Conservation (phyloP, 2,329 filamentous ascomycete species). For the Rhytidhysteron rufulum region DNA sequence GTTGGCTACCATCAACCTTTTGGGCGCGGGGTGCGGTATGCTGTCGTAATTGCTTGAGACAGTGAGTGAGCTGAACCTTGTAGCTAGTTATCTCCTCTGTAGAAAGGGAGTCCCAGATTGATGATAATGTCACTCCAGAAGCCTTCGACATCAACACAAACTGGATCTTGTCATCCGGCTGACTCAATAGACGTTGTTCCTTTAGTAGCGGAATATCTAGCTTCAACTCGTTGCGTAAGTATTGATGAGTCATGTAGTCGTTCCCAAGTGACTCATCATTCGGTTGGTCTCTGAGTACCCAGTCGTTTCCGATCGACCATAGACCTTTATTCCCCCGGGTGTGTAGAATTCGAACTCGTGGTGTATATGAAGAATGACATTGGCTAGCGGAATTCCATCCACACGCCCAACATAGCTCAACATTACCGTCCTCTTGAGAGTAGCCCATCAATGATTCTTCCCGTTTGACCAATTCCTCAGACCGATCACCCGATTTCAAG, state of each 20-base stretch:
- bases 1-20: slow-evolving; percentile 8
- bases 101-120: slow-evolving; percentile 5
- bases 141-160: not conserved
- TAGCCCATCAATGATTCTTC: not conserved
- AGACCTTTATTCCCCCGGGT: not conserved
- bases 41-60: slow-evolving; percentile 8
- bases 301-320: not conserved
- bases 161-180: not conserved
- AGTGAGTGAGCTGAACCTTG: slow-evolving; percentile 7
- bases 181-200: not conserved
- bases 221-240: not conserved
- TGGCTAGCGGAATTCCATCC: not conserved
- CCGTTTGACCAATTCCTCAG: not conserved
- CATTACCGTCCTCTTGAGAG: not conserved
- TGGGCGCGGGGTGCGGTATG: slow-evolving; percentile 7
- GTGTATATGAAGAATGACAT: not conserved
- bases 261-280: not conserved
- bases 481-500: not conserved
- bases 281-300: not conserved
- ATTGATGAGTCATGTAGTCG: not conserved
- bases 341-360: not conserved
- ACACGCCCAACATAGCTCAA: not conserved
- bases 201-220: not conserved
- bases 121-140: slow-evolving; percentile 1
- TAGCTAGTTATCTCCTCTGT: slow-evolving; percentile 5